Evolutionary conservation across 257 asterid genomes (phyloP), one percentile per base, ranked within the genome.

Genomic region (Verbena officinalis): DNA sequence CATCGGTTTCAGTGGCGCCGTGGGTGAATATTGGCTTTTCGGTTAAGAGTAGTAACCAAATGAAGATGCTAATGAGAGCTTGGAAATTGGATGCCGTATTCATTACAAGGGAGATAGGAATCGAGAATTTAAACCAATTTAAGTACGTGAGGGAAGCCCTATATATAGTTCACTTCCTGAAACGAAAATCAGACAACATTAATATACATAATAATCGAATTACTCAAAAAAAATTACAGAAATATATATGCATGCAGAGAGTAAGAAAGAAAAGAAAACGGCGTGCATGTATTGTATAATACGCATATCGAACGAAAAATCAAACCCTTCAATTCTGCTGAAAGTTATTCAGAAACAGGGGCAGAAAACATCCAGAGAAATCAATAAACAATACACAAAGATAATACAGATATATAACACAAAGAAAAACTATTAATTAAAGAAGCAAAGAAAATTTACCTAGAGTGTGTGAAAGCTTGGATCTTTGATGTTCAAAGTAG

Each of bases 1-100:
- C 57, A 42, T 91, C 96, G 16, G 70, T 65, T 67, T 81, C 83
- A n/a, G n/a, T n/a, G 36, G 66, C 22, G 15, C 85, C 75, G 6
- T 59, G 62, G 74, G 80, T 40, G 72, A 78, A 52, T n/a, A n/a
- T n/a, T 17, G 54, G 69, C 55, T 40, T 13, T 36, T 36, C 16
- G 19, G 59, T 56, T 55, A 62, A 54, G 65, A 86, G 80, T 48
- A 86, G 80, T 48, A 86, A 71, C 78, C 83, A 79, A 59, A 74
- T 13, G 39, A 80, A 53, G 50, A 75, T 68, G 57, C 24, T 53
- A 30, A 69, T 46, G 61, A 72, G 71, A 77, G 70, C 81, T 66
- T 69, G 45, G 30, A 40, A 40, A 49, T 59, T 49, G 49, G 63
- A 56, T 48, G 57, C 58, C 86, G 77, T 80, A 40, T 65, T 68